Evolutionary conservation across 1,284 basidiomycete species (phyloP), one percentile per base, ranked within the genome.

Genomic region (Bondarzewia mesenterica): DNA sequence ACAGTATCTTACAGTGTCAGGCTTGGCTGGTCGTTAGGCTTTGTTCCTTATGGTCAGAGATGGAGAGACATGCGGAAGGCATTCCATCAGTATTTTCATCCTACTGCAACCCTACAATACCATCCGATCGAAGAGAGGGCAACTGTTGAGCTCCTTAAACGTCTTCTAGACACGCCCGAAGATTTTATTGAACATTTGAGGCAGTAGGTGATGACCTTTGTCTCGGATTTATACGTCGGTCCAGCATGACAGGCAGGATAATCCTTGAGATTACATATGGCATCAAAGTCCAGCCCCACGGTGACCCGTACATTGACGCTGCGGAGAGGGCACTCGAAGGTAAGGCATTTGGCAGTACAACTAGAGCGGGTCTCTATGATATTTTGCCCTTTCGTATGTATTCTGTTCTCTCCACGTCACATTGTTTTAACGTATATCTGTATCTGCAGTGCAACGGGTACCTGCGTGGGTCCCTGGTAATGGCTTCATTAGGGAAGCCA

Each of bases 221-320:
- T 29, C 51, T 23, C 42, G 25, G 40, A 46, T 43, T 46, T 39
- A 36, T 29, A 43, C 32, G 10, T 10, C 41, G 12, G 37, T 38
- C 26, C 44, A 57, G 56, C 35, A 50, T 53, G 53, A 43, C 54
- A 3, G 56, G 56, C 16, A 48, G 49, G 29, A 49, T 55, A 36
- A 61, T 61, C 18, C 55, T 63, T 46, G 46, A 49, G 5, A 53
- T 59, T 25, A 50, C 57, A 2, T 63, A 63, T 42, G 60, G 59
- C 16, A 57, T 61, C 23, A 50, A 58, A 25, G 49, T 62, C 26
- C 44, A 53, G 22, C 46, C 46, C 21, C 37, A 46, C 23, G 49
- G 60, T 39, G 61, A 60, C 48, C 52, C 53, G 29, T 58, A 57
- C 26, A 52, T 63, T 23, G 44, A 43, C 3, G 51, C 56, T 35